Percentiles rank a stretch among this genome's conserved stretches.
Evolutionary conservation across 306 rosid genomes (phyloP).

Genomic region (Cicer yamashitae): DNA sequence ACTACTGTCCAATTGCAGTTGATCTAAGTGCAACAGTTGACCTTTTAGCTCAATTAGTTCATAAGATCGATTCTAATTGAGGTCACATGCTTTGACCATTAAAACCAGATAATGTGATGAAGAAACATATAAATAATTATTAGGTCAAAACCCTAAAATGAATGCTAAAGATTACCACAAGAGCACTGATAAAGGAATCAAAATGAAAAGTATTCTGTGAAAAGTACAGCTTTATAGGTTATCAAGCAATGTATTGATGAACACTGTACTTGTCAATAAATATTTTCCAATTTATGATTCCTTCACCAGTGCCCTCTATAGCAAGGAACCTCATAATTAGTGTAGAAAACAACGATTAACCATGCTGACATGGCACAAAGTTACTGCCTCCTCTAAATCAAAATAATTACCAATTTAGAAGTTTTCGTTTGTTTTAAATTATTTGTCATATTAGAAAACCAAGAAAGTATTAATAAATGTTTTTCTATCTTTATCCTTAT

Average conservation of each 20-base stretch:
- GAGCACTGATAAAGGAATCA: neutral
- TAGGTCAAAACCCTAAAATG: neutral
- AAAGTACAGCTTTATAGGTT: neutral
- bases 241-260: neutral
- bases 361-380: neutral
- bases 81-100: neutral
- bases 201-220: conserved; percentile 4
- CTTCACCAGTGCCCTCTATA: neutral
- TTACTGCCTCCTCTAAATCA: neutral
- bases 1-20: conserved; percentile 7
- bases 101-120: conserved; percentile 12
- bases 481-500: neutral
- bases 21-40: conserved; percentile 1
- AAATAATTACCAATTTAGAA: neutral
- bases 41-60: conserved; percentile 18
- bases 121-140: neutral
- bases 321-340: neutral
- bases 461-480: neutral
- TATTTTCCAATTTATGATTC: conserved; percentile 1
- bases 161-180: neutral
- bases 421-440: neutral
- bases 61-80: neutral
- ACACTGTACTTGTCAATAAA: neutral
- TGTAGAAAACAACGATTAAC: neutral
- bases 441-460: neutral